Conservation (phyloP, 306 rosid genomes). For the Rubus idaeus region DNA sequence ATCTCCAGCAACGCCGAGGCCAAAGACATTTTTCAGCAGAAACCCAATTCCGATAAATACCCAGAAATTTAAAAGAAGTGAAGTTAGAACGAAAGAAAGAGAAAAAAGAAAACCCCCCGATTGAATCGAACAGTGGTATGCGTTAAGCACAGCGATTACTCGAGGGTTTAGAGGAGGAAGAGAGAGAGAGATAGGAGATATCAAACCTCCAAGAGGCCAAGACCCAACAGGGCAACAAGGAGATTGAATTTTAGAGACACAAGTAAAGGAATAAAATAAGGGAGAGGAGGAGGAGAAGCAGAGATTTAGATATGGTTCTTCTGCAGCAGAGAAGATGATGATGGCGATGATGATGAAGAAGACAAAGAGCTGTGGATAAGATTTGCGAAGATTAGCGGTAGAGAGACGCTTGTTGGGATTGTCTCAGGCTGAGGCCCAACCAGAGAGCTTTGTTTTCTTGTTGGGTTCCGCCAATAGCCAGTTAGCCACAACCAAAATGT, state of each 20-base stretch:
- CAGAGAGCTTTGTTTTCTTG: constrained; percentile 18
- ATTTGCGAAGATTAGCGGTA: constrained; percentile 53
- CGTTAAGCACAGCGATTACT: constrained; percentile 30
- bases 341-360: constrained; percentile 13
- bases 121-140: constrained; percentile 32
- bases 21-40: constrained; percentile 37
- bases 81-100: no score
- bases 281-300: not conserved
- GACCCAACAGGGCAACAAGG: constrained; percentile 21
- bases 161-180: constrained; percentile 33
- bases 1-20: constrained; percentile 43
- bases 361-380: constrained; percentile 57
- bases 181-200: not conserved
- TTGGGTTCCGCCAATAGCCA: not conserved
- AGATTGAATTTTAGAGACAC: not conserved
- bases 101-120: constrained; percentile 30
- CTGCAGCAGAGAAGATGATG: constrained; percentile 7
- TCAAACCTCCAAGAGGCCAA: constrained; percentile 8
- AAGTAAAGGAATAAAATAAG: not conserved
- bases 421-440: constrained; percentile 25
- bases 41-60: not conserved
- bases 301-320: constrained; percentile 37
- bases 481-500: not conserved
- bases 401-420: constrained; percentile 33
- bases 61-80: no score